phyloP scores from a whole-genome alignment of 345 rosid species.

The Zanthoxylum bungeanum region DNA sequence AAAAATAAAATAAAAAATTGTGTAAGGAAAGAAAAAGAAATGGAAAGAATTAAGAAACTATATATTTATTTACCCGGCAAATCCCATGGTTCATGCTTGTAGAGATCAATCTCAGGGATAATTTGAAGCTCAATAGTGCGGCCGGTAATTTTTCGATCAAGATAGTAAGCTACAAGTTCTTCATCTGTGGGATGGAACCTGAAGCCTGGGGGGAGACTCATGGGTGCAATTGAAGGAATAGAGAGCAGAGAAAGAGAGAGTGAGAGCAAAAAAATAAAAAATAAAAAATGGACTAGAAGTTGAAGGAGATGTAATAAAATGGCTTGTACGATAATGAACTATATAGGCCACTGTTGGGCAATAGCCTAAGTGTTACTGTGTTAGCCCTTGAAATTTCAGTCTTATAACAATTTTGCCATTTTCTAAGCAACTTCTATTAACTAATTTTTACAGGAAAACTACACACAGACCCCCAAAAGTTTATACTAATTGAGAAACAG shows the following conservation, averaged over 20 bases:
- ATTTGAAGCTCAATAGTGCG: constrained; percentile 66
- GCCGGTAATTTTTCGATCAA: constrained; percentile 62
- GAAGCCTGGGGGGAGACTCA: constrained; percentile 87
- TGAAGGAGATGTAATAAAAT: constrained; percentile 10
- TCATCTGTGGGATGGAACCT: constrained; percentile 86
- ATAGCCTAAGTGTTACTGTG: constrained; percentile 13
- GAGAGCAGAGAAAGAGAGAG: too few relatives aligned
- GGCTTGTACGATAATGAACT: constrained; percentile 31
- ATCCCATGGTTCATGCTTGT: constrained; percentile 84
- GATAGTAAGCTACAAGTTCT: constrained; percentile 76
- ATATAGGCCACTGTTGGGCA: constrained; percentile 36
- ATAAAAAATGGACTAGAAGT: constrained; percentile 13
- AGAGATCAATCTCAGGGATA: constrained; percentile 77
- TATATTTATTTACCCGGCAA: constrained; percentile 48
- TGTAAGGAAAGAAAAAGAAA: background rate
- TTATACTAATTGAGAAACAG: too few relatives aligned
- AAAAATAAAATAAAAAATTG: too few relatives aligned
- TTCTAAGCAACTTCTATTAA: constrained; percentile 24
- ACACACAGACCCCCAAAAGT: too few relatives aligned
- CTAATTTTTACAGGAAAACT: too few relatives aligned
- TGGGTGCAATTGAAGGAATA: constrained; percentile 43
- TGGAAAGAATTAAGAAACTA: background rate
- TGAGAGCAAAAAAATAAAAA: background rate
- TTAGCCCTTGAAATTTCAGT: constrained; percentile 5
- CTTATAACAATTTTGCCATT: constrained; percentile 35